Evolutionary conservation across 2,329 filamentous ascomycete genomes (phyloP), one percentile per base, ranked within the genome.

Genomic region (Phaeosphaeriaceae sp.): DNA sequence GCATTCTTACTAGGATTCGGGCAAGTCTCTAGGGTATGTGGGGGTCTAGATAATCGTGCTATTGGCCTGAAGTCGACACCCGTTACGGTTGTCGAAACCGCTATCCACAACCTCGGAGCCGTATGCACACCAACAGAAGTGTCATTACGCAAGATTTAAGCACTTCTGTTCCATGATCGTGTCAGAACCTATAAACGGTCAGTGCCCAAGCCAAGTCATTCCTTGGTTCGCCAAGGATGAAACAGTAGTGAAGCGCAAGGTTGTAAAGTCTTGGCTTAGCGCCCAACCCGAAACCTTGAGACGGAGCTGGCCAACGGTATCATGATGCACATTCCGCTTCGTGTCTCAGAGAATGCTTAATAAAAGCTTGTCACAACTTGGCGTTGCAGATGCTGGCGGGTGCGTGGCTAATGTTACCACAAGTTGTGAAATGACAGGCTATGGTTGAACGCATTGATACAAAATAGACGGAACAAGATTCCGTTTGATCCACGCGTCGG

Each of bases 161-260:
- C 26, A 42, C 28, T 32, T 43, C 46, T 50, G 58, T 63, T 64
- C 53, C 63, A 64, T 54, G 42, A 60, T 41, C 57, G 67, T 66
- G 47, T 70, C 65, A 70, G 46, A 48, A 54, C 18, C 32, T 33
- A 42, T 18, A 52, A 50, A 47, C 41, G 48, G 38, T 42, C 45
- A 42, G 34, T 42, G 37, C 26, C 38, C 29, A 39, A 36, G 26
- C 48, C 48, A 48, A 43, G 47, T 60, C 49, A 42, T 50, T 26
- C 23, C 62, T 58, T 64, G 56, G 60, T 62, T 61, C 62, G 66
- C 66, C 66, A 69, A 71, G 66, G 37, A 57, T 68, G 58, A 70
- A 70, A 70, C 67, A 56, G 42, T 70, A 62, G 68, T 71, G 68
- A 60, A 63, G 59, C 50, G 42, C 54, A 53, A 52, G 50, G 58